A percentile compares a stretch with the other conserved stretches of the same genome.
Evolutionary conservation across 2,329 filamentous ascomycete species (phyloP).

Genomic region (Colletotrichum abscissum): DNA sequence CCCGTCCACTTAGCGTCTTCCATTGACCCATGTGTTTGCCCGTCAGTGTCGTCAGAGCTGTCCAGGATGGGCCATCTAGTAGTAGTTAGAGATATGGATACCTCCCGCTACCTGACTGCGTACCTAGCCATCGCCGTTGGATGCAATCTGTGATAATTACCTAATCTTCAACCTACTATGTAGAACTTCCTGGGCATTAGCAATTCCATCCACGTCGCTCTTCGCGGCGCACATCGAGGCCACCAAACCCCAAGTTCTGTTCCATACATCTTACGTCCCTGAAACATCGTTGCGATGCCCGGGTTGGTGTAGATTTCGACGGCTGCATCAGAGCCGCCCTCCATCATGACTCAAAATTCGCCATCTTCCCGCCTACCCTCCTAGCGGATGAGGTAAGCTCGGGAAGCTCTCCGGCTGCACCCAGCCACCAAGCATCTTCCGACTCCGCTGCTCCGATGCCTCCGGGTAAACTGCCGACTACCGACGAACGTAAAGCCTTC

Average conservation of each 20-base stretch:
- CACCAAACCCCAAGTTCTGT: background rate
- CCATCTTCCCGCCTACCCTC: background rate
- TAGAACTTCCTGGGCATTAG: background rate
- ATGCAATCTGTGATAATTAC: constrained; percentile 16
- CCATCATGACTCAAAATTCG: constrained; percentile 33
- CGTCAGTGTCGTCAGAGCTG: background rate
- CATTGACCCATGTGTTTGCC: constrained; percentile 34
- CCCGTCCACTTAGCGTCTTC: constrained; percentile 29
- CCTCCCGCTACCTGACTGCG: background rate
- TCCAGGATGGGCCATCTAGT: background rate
- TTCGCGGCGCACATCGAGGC: background rate
- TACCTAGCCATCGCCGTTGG: background rate
- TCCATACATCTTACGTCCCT: constrained; percentile 25
- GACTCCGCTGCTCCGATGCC: background rate
- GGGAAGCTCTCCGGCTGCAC: background rate
- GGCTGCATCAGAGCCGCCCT: constrained; percentile 25
- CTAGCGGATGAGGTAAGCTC: background rate
- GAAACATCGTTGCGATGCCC: constrained; percentile 2
- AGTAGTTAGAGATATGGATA: background rate
- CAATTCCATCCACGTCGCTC: too few species aligned
- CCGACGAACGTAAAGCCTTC: background rate
- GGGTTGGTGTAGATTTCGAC: background rate
- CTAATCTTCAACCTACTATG: background rate
- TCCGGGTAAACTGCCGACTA: background rate
- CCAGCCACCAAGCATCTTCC: background rate